Evolutionary conservation across 495 filamentous ascomycete species (phyloP), one percentile per base, ranked within the genome.

Genomic region (Aspergillus sclerotiicarbonarius): DNA sequence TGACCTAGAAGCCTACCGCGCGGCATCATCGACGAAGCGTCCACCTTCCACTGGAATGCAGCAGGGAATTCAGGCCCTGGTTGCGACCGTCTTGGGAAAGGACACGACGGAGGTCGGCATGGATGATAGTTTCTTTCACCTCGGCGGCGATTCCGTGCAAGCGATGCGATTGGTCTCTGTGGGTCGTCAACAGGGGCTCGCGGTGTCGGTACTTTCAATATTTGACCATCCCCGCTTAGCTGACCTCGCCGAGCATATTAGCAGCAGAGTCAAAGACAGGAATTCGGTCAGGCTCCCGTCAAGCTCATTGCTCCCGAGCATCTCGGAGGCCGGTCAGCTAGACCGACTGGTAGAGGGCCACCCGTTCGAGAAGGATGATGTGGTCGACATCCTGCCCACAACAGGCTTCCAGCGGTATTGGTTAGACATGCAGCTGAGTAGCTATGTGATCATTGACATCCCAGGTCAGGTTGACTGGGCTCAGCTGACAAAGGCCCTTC

Each of bases 141-240:
- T 82, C 13, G 83, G 83, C 9, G 83, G 82, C 16, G 82, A 85
- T 61, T 84, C 82, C n/a, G 78, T 86, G 52, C 69, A 66, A 10
- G 81, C 83, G 6, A 84, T 85, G 76, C 77, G 76, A 65, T 57
- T 84, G 1, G 80, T 78, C 0, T 71, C 76, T 6, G 67, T 65
- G 7, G 64, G 62, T 33, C 63, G 67, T 5, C 35, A 59, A 0
- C 57, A 65, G 20, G 56, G 63, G 16, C 59, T 75, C 16, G 62
- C 64, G 0, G 15, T 73, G 7, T 65, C 55, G 13, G 61, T 62
- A 6, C 64, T 64, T n/a, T 57, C 53, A 21, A 52, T 73, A 30
- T 82, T 84, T 33, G 53, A 62, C 18, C 59, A 66, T 25, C 59
- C 64, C 19, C 62, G 57, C 18, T 53, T 69, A 18, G n/a, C n/a